These are phyloP conservation scores for Bidens hawaiensis DNA, from an alignment of 140 eudicot genomes.

Conservation along the genomic window DNA sequence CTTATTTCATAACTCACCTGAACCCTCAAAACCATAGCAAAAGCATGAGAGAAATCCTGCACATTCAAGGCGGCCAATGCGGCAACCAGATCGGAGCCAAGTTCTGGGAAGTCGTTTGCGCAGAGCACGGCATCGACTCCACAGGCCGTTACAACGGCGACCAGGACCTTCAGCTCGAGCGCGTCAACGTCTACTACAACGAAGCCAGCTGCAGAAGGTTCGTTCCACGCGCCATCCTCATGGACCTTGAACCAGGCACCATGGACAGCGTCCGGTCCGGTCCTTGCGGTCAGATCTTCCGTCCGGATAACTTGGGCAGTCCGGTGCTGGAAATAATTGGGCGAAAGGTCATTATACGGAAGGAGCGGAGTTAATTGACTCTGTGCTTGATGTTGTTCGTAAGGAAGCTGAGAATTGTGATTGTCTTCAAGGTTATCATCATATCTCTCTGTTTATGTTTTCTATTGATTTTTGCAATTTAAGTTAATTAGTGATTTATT, in stretches of 20 bases:
- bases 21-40: not conserved
- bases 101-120: conserved; percentile 18
- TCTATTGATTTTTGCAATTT: not conserved
- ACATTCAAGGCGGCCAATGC: conserved; percentile 56
- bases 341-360: conserved; percentile 5
- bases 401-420: conserved; percentile 13
- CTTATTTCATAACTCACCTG: too few species aligned
- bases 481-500: not conserved
- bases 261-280: conserved; percentile 14
- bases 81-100: conserved; percentile 41
- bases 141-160: conserved; percentile 14
- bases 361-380: conserved; percentile 7
- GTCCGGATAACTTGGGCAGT: conserved; percentile 7
- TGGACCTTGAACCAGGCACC: conserved; percentile 12
- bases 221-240: conserved; percentile 14
- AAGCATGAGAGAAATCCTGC: conserved; percentile 49
- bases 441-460: not conserved
- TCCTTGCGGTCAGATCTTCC: conserved; percentile 8
- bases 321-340: conserved; percentile 10
- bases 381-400: conserved; percentile 7
- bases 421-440: conserved; percentile 3
- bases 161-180: conserved; percentile 9
- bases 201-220: conserved; percentile 11
- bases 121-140: conserved; percentile 15
- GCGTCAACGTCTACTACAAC: conserved; percentile 12